These are phyloP conservation scores for Phyllosticta capitalensis DNA, from an alignment of 2,329 filamentous ascomycete genomes.

Conservation along the genomic window DNA sequence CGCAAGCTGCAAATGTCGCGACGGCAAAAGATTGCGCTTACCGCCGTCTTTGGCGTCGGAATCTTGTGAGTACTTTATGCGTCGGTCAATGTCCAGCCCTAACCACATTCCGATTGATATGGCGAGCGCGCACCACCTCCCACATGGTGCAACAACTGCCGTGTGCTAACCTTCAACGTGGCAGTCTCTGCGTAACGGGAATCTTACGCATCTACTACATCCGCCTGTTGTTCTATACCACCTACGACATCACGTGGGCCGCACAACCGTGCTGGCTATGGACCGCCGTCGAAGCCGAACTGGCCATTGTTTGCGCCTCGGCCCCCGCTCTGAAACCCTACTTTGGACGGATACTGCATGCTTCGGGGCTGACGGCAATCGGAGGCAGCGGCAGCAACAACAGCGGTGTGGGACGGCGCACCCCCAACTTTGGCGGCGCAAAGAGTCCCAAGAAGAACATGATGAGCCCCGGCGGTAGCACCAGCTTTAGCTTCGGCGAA, in stretches of 20 bases:
- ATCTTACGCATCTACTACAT: constrained; percentile 31
- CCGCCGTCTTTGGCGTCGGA: constrained; percentile 36
- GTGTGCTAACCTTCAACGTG: neutral
- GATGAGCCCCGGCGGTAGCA: neutral
- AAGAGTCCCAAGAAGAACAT: neutral
- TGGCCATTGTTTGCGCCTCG: constrained; percentile 35
- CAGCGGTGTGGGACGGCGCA: neutral
- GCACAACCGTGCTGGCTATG: constrained; percentile 32
- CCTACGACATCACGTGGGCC: constrained; percentile 33
- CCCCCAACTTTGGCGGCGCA: neutral
- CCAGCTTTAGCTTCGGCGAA: neutral
- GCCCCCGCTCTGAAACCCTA: constrained; percentile 36
- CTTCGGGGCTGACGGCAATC: neutral
- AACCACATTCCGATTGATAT: neutral
- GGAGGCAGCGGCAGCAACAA: neutral
- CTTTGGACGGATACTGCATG: constrained; percentile 13
- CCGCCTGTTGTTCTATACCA: constrained; percentile 22
- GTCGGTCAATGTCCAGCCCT: neutral
- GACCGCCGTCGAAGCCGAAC: constrained; percentile 32
- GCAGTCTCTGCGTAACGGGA: constrained; percentile 26
- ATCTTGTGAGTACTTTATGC: constrained; percentile 27
- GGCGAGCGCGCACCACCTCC: neutral
- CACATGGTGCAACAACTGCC: neutral
- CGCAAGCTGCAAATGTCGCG: constrained; percentile 34
- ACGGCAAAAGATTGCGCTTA: constrained; percentile 35